A percentile compares a stretch with the other conserved stretches of the same genome.
Evolutionary conservation across 768 basidiomycete species (phyloP).

Genomic region (Mycena crocata): DNA sequence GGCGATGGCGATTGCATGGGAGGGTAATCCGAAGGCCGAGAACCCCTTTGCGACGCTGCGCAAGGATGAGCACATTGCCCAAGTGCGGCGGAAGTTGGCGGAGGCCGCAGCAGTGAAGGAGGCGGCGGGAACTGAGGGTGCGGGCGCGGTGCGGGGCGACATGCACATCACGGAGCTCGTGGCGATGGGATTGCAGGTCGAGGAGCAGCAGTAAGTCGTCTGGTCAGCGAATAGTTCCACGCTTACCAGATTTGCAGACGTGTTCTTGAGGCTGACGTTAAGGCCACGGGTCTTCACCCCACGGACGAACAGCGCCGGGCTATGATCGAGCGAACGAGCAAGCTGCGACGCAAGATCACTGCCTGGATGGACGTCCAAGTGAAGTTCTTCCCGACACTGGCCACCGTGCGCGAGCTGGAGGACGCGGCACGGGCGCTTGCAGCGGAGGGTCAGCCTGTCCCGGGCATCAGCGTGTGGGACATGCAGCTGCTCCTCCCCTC

Average conservation of each 20-base stretch:
- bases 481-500: constrained; percentile 38
- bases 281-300: constrained; percentile 15
- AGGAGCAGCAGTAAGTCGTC: constrained; percentile 27
- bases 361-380: constrained; percentile 19
- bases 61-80: constrained; percentile 13
- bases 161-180: constrained; percentile 20
- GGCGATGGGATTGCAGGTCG: constrained; percentile 26
- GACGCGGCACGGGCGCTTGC: not conserved
- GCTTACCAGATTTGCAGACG: not conserved
- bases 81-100: constrained; percentile 30
- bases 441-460: not conserved
- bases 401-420: not conserved
- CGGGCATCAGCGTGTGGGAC: not conserved
- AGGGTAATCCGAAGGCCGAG: constrained; percentile 6
- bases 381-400: not conserved
- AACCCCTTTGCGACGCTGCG: constrained; percentile 23
- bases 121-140: not conserved
- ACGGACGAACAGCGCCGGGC: constrained; percentile 34
- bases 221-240: not conserved
- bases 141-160: constrained; percentile 9
- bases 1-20: constrained; percentile 18
- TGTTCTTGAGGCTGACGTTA: not conserved
- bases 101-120: constrained; percentile 26
- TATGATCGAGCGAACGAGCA: constrained; percentile 28
- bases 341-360: constrained; percentile 23